These are phyloP conservation scores for Cinchona pubescens DNA, from an alignment of 257 asterid genomes.

Conservation along the genomic window DNA sequence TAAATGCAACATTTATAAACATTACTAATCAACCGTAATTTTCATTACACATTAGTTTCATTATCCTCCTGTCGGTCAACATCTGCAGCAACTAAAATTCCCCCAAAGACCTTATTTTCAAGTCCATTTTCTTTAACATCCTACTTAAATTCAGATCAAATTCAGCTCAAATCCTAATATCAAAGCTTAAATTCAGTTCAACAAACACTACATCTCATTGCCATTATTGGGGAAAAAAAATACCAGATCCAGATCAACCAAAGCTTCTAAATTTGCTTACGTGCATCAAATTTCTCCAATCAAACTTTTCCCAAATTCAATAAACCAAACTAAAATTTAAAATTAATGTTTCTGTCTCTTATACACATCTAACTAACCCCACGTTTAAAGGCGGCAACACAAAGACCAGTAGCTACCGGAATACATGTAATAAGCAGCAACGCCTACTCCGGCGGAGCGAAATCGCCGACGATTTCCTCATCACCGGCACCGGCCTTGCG, in stretches of 20 bases:
- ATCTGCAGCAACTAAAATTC: not conserved
- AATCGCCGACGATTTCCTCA: constrained; percentile 67
- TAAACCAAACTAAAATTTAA: not conserved
- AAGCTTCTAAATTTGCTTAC: not conserved
- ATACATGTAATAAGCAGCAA: constrained; percentile 84
- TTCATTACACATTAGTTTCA: too few species aligned
- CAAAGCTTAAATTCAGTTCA: not conserved
- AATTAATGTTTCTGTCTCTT: too few species aligned
- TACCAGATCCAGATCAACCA: constrained; percentile 15
- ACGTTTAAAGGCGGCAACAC: constrained; percentile 88
- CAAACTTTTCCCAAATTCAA: not conserved
- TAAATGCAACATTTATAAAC: not conserved
- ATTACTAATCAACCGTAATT: too few species aligned
- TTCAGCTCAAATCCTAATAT: not conserved
- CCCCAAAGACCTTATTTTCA: not conserved
- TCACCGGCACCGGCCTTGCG: constrained; percentile 33
- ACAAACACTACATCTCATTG: not conserved
- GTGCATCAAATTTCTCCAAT: not conserved
- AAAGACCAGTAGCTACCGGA: constrained; percentile 90
- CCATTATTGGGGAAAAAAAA: not conserved
- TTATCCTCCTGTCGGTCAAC: not conserved
- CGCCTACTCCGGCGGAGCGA: constrained; percentile 99
- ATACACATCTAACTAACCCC: constrained; percentile 82
- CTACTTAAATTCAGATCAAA: not conserved
- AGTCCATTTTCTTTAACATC: not conserved